phyloP scores from a whole-genome alignment of 495 filamentous ascomycete genomes.

The Oidiodendron maius region DNA sequence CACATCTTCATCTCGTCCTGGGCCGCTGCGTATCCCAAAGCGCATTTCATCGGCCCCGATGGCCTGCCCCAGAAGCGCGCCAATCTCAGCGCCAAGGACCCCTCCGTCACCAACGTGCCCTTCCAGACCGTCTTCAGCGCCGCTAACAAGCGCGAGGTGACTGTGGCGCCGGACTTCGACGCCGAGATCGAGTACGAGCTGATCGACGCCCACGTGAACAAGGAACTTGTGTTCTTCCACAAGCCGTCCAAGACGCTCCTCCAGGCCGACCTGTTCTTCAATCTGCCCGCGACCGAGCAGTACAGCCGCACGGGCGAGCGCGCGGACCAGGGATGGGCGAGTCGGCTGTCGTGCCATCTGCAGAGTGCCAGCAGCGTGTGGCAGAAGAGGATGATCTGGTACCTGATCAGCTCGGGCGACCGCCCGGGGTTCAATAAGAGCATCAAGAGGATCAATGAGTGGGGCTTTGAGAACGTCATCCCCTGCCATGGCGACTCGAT shows the following conservation, averaged over 20 bases:
- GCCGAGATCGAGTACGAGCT: conserved; percentile 82
- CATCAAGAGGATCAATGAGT: conserved; percentile 59
- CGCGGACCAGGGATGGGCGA: too few species aligned
- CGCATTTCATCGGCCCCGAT: conserved; percentile 76
- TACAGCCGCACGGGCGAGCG: conserved; percentile 60
- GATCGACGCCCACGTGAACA: conserved; percentile 71
- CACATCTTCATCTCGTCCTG: conserved; percentile 86
- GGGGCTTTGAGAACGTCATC: conserved; percentile 85
- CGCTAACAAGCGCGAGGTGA: conserved; percentile 39
- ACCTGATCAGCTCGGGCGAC: conserved; percentile 57
- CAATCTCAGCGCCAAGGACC: conserved; percentile 35
- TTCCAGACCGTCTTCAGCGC: conserved; percentile 65
- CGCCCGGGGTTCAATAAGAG: conserved; percentile 63
- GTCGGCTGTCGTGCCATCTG: too few species aligned
- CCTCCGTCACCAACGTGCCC: conserved; percentile 48
- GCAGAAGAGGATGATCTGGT: conserved; percentile 81
- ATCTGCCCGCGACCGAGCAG: conserved; percentile 83
- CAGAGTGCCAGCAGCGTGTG: too few species aligned
- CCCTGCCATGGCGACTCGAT: conserved; percentile 94
- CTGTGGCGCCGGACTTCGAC: conserved; percentile 74
- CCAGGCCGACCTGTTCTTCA: conserved; percentile 88
- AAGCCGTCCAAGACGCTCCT: conserved; percentile 79
- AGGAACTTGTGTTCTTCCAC: conserved; percentile 82
- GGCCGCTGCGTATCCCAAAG: conserved; percentile 70
- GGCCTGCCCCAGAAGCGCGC: conserved; percentile 82